Base-by-base conservation (phyloP, 2,329 filamentous ascomycete genomes). In the Teratosphaeria epicoccoides region DNA sequence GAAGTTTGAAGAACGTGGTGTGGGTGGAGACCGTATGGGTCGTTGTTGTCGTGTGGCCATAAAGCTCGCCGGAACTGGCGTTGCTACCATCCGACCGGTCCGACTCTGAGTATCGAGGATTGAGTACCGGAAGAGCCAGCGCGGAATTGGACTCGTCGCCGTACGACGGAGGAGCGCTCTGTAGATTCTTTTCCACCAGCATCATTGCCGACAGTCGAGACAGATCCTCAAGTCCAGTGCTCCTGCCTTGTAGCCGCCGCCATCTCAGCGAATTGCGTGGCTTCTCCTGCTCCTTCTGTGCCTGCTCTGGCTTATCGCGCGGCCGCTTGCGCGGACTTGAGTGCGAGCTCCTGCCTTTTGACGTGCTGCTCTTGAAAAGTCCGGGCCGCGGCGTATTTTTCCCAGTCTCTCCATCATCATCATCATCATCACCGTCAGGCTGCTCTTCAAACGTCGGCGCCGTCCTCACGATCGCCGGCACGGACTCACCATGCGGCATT, bases 381-480 rank as follows among this genome's bases (percentile, higher is more conserved):
- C 57, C 59, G 10, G 58, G 60, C 28, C 58, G 51, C 26, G 49
- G 40, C 24, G 33, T 51, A 2, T 17, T n/a, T 52, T 46, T 52
- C 44, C 43, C 52, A 9, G 26, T 37, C 33, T 55, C 52, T 51
- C 50, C 49, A 24, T 52, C 48, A 17, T 53, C 22, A 24, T 23
- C 11, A n/a, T n/a, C 20, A 22, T 47, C 20, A 43, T 40, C 25
- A 10, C 20, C 33, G n/a, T 2, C 3, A 17, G 33, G 33, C 24
- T 28, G 44, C 7, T 50, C 46, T 59, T 72, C 70, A 47, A 83
- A 79, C 7, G 89, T 93, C 9, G 93, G 90, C 14, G 90, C 87
- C 10, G 91, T 97, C 47, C 87, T 95, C 68, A 97, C 93, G 66
- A 97, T 97, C 20, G 76, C 76, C 14, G 82, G 82, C 37, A 79